Evolutionary conservation across 208 protist species (phyloP), one percentile per base, ranked within the genome.

Genomic region (Borovskyia barvae): DNA sequence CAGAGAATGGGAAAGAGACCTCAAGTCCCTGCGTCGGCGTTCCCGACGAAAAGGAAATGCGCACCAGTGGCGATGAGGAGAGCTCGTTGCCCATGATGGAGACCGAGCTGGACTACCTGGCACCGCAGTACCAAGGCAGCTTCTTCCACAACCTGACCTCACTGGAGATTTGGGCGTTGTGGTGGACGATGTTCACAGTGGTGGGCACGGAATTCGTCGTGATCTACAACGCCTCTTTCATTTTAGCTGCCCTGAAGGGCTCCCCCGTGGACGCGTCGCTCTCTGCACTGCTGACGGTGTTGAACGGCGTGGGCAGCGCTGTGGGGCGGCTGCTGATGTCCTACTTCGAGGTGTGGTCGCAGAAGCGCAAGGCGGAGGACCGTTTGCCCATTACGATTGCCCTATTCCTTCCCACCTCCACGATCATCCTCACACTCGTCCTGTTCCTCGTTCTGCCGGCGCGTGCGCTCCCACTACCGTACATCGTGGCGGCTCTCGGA

Each of bases 231-330:
- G 57, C 77, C 28, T 52, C 60, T 35, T 80, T 69, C 61, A 77
- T 89, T 20, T 70, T 68, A 19, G 75, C 45, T 11, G 77, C 82
- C 11, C 35, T 89, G 14, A 53, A 72, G 7, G 69, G 68, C 28
- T 60, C 75, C 26, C 57, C 67, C 20, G 46, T 63, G 2, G 50
- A 65, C 42, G 14, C 1, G 3, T 68, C 78, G 14, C 66, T 82
- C 45, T 56, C 58, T 35, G 73, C 72, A 32, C 58, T 88, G 35
- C 56, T 84, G 49, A 83, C 69, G n/a, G 71, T 81, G 15, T 53
- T 88, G 39, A 78, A 76, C 57, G 72, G 75, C 30, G 73, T 77
- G 12, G 81, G 81, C 45, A 83, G 75, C 55, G 81, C 72, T 2
- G 61, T 79, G 8, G 81, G 81, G n/a, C 68, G 81, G 20, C 39